These are phyloP conservation scores for Pistacia integerrima DNA, from an alignment of 345 rosid species.

Conservation along the genomic window DNA sequence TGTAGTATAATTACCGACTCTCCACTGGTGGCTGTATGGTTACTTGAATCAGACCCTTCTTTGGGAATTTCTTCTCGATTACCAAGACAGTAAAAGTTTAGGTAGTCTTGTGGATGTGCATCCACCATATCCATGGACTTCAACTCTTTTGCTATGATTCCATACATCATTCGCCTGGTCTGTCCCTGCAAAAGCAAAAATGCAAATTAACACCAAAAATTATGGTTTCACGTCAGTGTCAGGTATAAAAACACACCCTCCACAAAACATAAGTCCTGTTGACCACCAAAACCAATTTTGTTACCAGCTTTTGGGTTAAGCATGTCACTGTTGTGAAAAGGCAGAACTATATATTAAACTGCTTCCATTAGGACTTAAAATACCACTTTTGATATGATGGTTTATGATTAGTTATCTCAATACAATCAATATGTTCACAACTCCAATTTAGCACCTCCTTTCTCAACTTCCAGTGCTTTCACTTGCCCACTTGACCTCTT, in stretches of 20 bases:
- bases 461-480: not conserved
- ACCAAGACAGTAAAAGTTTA: slow-evolving; percentile 88
- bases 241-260: not conserved
- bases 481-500: not conserved
- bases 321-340: not conserved
- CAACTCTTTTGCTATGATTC: slow-evolving; percentile 64
- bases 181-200: slow-evolving; percentile 51
- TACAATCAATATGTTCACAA: not conserved
- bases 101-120: slow-evolving; percentile 65
- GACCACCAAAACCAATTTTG: not conserved
- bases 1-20: slow-evolving; percentile 38
- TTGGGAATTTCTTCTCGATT: slow-evolving; percentile 59
- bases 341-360: not conserved
- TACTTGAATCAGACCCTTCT: slow-evolving; percentile 17
- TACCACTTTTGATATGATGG: not conserved
- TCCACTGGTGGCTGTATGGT: slow-evolving; percentile 16
- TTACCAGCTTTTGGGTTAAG: not conserved
- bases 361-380: not conserved
- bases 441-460: not conserved
- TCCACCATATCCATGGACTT: slow-evolving; percentile 48
- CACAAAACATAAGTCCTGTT: not conserved
- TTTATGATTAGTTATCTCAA: not conserved
- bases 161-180: slow-evolving; percentile 89
- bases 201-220: not conserved
- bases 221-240: not conserved